These are phyloP conservation scores for Fomitopsis betulina DNA, from an alignment of 1,284 basidiomycete genomes.

Conservation along the genomic window DNA sequence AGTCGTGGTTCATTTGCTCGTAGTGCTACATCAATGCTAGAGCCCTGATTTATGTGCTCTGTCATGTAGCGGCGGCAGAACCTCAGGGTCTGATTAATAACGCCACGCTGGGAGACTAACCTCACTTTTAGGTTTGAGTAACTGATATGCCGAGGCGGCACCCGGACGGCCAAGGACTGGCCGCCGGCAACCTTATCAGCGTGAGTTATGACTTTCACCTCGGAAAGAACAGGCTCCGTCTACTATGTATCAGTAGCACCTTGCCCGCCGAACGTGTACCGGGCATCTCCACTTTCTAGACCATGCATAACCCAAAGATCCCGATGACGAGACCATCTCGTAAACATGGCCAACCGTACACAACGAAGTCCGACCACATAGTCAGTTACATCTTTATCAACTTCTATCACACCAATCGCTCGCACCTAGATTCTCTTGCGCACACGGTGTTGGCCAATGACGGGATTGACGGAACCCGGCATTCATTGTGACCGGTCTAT, in stretches of 20 bases:
- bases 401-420: conserved; percentile 1
- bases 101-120: not conserved
- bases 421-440: not conserved
- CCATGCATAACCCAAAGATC: not conserved
- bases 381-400: not conserved
- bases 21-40: too few relatives aligned
- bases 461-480: not conserved
- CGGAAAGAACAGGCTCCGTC: not conserved
- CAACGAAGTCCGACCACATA: not conserved
- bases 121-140: not conserved
- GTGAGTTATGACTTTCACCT: not conserved
- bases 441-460: not conserved
- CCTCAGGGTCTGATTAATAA: not conserved
- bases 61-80: not conserved
- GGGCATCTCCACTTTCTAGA: not conserved
- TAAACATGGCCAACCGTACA: not conserved
- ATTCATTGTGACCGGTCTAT: not conserved
- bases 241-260: not conserved
- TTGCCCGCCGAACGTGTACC: not conserved
- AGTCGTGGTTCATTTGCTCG: not conserved
- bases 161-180: not conserved
- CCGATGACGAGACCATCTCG: conserved; percentile 1
- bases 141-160: not conserved
- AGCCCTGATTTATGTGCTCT: not conserved
- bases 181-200: not conserved